phyloP scores from a whole-genome alignment of 495 filamentous ascomycete species.

The Lasiosphaeria miniovina region DNA sequence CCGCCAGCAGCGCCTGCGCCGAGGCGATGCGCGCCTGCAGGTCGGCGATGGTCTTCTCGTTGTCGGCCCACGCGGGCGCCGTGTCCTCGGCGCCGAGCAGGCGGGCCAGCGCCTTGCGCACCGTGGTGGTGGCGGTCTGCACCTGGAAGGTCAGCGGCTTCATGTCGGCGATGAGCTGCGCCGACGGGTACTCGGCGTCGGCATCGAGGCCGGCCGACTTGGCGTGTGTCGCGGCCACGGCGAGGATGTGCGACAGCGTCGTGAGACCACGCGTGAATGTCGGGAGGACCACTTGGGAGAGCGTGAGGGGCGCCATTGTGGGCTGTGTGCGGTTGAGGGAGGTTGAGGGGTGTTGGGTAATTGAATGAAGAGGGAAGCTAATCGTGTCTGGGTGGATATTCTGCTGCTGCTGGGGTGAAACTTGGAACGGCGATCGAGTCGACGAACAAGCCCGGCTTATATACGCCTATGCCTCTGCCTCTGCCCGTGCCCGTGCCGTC shows the following conservation, averaged over 20 bases:
- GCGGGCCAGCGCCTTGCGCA: constrained; percentile 23
- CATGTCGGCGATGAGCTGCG: constrained; percentile 45
- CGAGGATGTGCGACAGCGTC: constrained; percentile 27
- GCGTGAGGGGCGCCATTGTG: constrained; percentile 19
- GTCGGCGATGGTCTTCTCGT: constrained; percentile 24
- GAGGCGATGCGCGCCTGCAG: constrained; percentile 22
- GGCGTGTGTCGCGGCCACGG: constrained; percentile 27
- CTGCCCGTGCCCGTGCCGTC: too few relatives aligned
- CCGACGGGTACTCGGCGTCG: constrained; percentile 23
- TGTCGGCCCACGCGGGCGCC: constrained; percentile 13
- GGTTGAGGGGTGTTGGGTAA: neutral
- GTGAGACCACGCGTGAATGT: constrained; percentile 28
- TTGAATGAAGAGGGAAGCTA: neutral
- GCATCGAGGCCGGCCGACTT: constrained; percentile 15
- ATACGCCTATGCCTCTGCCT: too few relatives aligned
- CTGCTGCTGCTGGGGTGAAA: too few relatives aligned
- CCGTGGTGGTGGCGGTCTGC: constrained; percentile 30
- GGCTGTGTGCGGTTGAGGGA: neutral
- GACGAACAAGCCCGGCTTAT: too few relatives aligned
- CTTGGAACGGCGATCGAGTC: too few relatives aligned
- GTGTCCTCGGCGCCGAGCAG: constrained; percentile 10
- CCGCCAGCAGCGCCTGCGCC: constrained; percentile 25
- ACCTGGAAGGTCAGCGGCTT: constrained; percentile 49
- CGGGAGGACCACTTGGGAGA: constrained; percentile 30
- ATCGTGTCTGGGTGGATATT: too few relatives aligned